Conservation (phyloP, 768 basidiomycete genomes). For the Collybiopsis luxurians region DNA sequence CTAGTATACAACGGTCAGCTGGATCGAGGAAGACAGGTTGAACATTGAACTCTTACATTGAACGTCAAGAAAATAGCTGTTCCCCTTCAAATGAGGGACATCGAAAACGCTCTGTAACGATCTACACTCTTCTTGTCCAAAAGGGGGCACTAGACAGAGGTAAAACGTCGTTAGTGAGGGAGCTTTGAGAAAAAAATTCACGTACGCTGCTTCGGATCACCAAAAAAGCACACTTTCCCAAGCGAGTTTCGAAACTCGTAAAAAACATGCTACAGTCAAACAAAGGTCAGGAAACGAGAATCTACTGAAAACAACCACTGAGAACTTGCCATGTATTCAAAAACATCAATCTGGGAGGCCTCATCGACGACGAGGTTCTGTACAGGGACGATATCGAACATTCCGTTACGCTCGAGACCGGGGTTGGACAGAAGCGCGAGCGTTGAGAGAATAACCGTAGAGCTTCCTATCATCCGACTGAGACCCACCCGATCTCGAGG, state of each 20-base stretch:
- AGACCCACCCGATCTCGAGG: constrained; percentile 20
- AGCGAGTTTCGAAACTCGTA: constrained; percentile 32
- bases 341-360: constrained; percentile 48
- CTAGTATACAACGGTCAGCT: too few relatives aligned
- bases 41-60: constrained; percentile 35
- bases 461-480: constrained; percentile 23
- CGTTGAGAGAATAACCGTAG: constrained; percentile 42
- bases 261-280: constrained; percentile 38
- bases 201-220: constrained; percentile 53
- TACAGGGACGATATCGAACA: constrained; percentile 38
- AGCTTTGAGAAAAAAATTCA: not conserved
- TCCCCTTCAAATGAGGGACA: constrained; percentile 26
- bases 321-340: constrained; percentile 44
- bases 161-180: not conserved
- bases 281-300: not conserved
- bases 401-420: constrained; percentile 25
- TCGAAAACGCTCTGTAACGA: constrained; percentile 33
- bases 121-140: constrained; percentile 37
- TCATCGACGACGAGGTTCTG: constrained; percentile 52
- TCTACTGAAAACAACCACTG: too few relatives aligned
- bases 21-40: too few relatives aligned
- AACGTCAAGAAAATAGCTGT: constrained; percentile 40
- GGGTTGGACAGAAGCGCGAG: constrained; percentile 51
- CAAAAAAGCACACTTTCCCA: constrained; percentile 47
- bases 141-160: constrained; percentile 45